Evolutionary conservation across 768 basidiomycete genomes (phyloP).

Genomic region (Pleurotus tuoliensis): DNA sequence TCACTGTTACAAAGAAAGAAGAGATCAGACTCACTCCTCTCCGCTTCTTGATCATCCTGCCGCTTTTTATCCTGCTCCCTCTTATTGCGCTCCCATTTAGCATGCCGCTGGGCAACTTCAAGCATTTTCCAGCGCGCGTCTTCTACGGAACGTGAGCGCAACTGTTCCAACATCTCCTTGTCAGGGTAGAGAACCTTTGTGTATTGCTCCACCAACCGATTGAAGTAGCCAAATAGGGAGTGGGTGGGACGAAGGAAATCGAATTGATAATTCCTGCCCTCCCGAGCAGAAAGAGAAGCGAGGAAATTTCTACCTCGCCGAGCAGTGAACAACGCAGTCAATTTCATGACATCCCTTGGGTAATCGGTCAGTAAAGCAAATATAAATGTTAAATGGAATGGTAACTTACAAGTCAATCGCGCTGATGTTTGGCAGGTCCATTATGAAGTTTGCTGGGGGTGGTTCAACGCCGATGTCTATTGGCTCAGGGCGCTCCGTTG

Average conservation of each 20-base stretch:
- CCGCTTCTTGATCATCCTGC: slow-evolving; percentile 90
- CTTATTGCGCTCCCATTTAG: slow-evolving; percentile 85
- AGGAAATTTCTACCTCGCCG: slow-evolving; percentile 87
- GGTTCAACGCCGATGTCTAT: slow-evolving; percentile 73
- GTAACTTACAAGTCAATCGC: slow-evolving; percentile 83
- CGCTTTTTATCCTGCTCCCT: slow-evolving; percentile 82
- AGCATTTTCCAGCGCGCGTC: slow-evolving; percentile 75
- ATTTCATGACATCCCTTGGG: slow-evolving; percentile 86
- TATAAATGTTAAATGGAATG: neutral
- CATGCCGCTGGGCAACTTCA: slow-evolving; percentile 70
- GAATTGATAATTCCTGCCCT: slow-evolving; percentile 96
- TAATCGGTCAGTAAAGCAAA: slow-evolving; percentile 8
- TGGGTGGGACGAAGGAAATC: slow-evolving; percentile 96
- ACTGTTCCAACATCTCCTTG: slow-evolving; percentile 64
- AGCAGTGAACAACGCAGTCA: slow-evolving; percentile 95
- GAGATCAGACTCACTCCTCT: slow-evolving; percentile 56
- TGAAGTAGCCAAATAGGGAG: slow-evolving; percentile 95
- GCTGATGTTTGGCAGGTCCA: slow-evolving; percentile 84
- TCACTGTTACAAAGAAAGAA: slow-evolving; percentile 3
- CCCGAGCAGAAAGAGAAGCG: slow-evolving; percentile 75
- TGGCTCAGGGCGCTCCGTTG: slow-evolving; percentile 35
- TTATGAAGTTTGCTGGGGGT: slow-evolving; percentile 74
- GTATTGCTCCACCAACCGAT: slow-evolving; percentile 95
- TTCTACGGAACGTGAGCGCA: slow-evolving; percentile 63
- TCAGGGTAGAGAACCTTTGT: slow-evolving; percentile 84